Percentiles rank a stretch among this genome's conserved stretches.
Evolutionary conservation across 805 yeast genomes (phyloP).

Genomic region (Schwanniomyces sp.): DNA sequence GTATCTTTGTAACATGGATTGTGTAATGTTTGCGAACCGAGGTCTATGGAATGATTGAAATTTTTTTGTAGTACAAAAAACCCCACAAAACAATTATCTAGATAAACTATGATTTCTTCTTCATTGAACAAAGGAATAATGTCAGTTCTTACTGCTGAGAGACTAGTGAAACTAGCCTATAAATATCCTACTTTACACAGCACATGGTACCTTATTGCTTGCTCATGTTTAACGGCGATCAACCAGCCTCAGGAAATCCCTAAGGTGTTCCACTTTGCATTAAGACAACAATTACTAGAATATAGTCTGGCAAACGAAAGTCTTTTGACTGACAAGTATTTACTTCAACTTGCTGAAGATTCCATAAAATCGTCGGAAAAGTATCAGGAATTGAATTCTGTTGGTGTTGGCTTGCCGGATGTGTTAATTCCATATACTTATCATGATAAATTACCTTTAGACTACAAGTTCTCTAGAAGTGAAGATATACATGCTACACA

Average conservation of each 20-base stretch:
- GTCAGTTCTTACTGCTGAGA: conserved; percentile 49
- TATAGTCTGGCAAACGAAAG: conserved; percentile 17
- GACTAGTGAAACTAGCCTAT: conserved; percentile 53
- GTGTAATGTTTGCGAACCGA: neutral
- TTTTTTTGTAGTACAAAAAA: neutral
- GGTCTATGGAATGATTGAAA: neutral
- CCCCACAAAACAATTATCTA: neutral
- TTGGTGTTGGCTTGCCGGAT: conserved; percentile 45
- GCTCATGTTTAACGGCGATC: conserved; percentile 77
- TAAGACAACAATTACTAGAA: conserved; percentile 44
- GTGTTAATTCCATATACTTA: conserved; percentile 39
- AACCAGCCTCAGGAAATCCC: conserved; percentile 84
- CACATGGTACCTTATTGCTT: conserved; percentile 77
- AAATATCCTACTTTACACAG: conserved; percentile 53
- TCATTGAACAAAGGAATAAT: conserved; percentile 4
- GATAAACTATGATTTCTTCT: neutral
- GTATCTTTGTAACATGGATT: neutral
- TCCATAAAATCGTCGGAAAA: conserved; percentile 38
- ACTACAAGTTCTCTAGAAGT: conserved; percentile 29
- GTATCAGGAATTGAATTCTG: conserved; percentile 36
- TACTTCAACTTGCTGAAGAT: conserved; percentile 39
- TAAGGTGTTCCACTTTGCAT: conserved; percentile 66
- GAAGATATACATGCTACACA: conserved; percentile 39
- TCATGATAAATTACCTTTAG: conserved; percentile 36
- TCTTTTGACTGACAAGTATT: conserved; percentile 31